Conservation (phyloP, 2,329 filamentous ascomycete genomes). For the Teratosphaeria pseudoeucalypti region DNA sequence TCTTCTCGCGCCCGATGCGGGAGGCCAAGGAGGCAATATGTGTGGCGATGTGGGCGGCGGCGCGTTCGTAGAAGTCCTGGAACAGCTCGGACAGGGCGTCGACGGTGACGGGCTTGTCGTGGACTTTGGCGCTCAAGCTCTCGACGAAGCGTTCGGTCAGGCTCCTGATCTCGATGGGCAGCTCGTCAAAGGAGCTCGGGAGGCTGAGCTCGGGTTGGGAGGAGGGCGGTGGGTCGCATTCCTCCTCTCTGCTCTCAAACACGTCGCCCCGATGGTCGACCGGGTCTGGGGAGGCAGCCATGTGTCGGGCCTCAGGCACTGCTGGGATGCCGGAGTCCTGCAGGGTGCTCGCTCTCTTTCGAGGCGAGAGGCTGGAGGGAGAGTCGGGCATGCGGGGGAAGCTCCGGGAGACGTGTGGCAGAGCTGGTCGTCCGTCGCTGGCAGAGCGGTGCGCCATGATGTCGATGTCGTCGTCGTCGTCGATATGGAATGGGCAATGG, state of each 20-base stretch:
- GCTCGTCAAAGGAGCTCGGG: slow-evolving; percentile 68
- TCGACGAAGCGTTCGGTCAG: slow-evolving; percentile 89
- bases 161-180: slow-evolving; percentile 88
- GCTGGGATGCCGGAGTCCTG: slow-evolving; percentile 33
- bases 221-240: slow-evolving; percentile 13
- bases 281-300: slow-evolving; percentile 25
- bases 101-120: slow-evolving; percentile 71
- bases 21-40: slow-evolving; percentile 74
- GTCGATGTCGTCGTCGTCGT: too few relatives aligned
- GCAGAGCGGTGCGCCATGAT: background rate
- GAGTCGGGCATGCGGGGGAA: slow-evolving; percentile 40
- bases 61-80: slow-evolving; percentile 82
- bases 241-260: slow-evolving; percentile 29
- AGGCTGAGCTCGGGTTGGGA: slow-evolving; percentile 23
- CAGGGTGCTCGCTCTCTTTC: slow-evolving; percentile 36
- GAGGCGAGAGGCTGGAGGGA: slow-evolving; percentile 18
- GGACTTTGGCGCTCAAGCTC: slow-evolving; percentile 75
- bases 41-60: slow-evolving; percentile 72
- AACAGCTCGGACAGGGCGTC: slow-evolving; percentile 77
- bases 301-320: slow-evolving; percentile 33
- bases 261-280: slow-evolving; percentile 26
- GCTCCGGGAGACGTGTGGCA: slow-evolving; percentile 34
- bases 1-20: slow-evolving; percentile 55
- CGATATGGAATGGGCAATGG: too few relatives aligned
- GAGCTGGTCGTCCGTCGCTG: slow-evolving; percentile 14